phyloP scores from a whole-genome alignment of 768 basidiomycete species.

The Leucogyrophana mollusca region DNA sequence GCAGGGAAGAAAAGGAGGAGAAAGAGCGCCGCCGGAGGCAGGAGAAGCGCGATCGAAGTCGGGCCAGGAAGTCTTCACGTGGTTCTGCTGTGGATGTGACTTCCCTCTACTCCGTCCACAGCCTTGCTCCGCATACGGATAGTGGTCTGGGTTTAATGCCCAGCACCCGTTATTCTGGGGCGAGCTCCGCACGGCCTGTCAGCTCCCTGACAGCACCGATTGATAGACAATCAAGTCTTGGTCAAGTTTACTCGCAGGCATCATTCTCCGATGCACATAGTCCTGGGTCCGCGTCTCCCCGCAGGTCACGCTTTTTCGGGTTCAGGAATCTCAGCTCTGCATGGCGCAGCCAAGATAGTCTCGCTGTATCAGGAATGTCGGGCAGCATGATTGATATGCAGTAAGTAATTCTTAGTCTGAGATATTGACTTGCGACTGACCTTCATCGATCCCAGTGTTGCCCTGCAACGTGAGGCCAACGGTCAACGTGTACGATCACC shows the following conservation, averaged over 20 bases:
- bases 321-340: conserved; percentile 68
- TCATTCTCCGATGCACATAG: conserved; percentile 83
- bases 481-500: conserved; percentile 29
- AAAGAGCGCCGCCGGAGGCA: conserved; percentile 68
- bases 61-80: conserved; percentile 71
- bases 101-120: conserved; percentile 70
- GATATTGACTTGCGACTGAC: neutral
- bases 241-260: conserved; percentile 71
- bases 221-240: conserved; percentile 56
- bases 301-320: conserved; percentile 76
- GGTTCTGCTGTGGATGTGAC: conserved; percentile 70
- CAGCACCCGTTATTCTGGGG: conserved; percentile 59
- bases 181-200: conserved; percentile 53
- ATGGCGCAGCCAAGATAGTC: conserved; percentile 79
- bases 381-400: conserved; percentile 95
- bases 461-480: conserved; percentile 66
- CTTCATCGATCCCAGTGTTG: conserved; percentile 49
- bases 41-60: conserved; percentile 54
- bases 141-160: conserved; percentile 54
- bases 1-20: conserved; percentile 75
- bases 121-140: conserved; percentile 54
- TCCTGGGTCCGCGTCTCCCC: conserved; percentile 62
- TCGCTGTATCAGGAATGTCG: conserved; percentile 77
- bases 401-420: conserved; percentile 44
- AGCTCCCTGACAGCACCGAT: conserved; percentile 60